phyloP scores from a whole-genome alignment of 225 moss, liverwort and hornwort genomes.

The Marchantia paleacea region DNA sequence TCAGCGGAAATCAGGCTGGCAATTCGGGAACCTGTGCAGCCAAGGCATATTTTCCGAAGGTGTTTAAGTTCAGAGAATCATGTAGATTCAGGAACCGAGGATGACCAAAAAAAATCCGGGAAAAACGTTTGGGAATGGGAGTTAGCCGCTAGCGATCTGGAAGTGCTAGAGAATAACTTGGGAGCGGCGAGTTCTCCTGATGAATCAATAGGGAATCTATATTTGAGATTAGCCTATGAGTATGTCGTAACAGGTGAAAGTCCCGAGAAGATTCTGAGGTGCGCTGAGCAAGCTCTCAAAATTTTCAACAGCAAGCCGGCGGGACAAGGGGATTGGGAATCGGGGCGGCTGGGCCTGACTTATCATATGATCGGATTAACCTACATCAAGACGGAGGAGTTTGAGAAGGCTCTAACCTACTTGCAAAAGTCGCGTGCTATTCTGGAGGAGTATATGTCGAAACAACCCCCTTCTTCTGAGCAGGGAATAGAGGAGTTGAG shows the following conservation, averaged over 20 bases:
- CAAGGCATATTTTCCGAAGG: constrained; percentile 13
- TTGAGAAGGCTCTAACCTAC: constrained; percentile 54
- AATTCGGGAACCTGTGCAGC: constrained; percentile 8
- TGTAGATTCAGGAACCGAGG: not conserved
- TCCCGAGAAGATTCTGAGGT: constrained; percentile 57
- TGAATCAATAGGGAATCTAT: constrained; percentile 35
- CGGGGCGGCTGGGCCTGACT: constrained; percentile 73
- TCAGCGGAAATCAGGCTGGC: not conserved
- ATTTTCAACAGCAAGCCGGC: constrained; percentile 46
- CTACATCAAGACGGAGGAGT: constrained; percentile 58
- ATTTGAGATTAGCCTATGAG: constrained; percentile 74
- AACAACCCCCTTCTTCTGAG: no score
- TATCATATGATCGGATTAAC: constrained; percentile 74
- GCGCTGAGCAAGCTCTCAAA: constrained; percentile 67
- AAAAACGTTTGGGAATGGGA: not conserved
- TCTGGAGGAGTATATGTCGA: constrained; percentile 30
- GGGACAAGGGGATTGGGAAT: constrained; percentile 44
- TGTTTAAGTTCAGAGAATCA: constrained; percentile 1
- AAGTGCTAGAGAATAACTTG: constrained; percentile 40
- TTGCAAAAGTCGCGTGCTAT: constrained; percentile 52
- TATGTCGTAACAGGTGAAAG: constrained; percentile 66
- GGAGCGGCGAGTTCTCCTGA: constrained; percentile 25
- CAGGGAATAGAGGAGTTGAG: constrained; percentile 60
- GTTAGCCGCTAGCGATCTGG: constrained; percentile 27
- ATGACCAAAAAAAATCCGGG: not conserved